These are phyloP conservation scores for Trebouxia sp. DNA, from an alignment of 139 green algal species.

Conservation along the genomic window DNA sequence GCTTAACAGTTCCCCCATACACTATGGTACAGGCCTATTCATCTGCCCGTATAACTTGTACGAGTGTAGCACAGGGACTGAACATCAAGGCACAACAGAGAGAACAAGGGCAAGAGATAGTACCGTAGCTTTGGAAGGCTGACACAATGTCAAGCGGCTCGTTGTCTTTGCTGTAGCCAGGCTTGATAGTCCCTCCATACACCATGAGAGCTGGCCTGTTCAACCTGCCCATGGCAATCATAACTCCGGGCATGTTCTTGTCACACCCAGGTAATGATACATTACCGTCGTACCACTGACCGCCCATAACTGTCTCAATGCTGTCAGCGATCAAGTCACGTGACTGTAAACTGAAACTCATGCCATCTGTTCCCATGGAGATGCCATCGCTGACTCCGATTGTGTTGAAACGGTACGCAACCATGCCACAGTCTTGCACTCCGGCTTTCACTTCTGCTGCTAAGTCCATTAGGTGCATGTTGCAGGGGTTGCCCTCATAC, in stretches of 20 bases:
- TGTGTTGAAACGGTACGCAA: slow-evolving; percentile 94
- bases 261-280: slow-evolving; percentile 92
- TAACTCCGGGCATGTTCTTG: slow-evolving; percentile 98
- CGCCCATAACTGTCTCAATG: slow-evolving; percentile 82
- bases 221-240: slow-evolving; percentile 96
- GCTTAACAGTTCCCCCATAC: slow-evolving; percentile 97
- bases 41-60: no score
- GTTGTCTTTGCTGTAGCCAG: slow-evolving; percentile 58
- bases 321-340: slow-evolving; percentile 93
- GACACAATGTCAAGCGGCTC: slow-evolving; percentile 92
- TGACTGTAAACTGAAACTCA: slow-evolving; percentile 90
- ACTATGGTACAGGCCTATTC: slow-evolving; percentile 95
- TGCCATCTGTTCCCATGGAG: slow-evolving; percentile 98
- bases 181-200: slow-evolving; percentile 98
- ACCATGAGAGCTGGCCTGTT: slow-evolving; percentile 97
- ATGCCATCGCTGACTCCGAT: slow-evolving; percentile 96
- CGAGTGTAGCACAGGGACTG: no score
- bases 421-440: slow-evolving; percentile 81
- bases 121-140: slow-evolving; percentile 96
- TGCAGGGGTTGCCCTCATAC: slow-evolving; percentile 99
- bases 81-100: background rate
- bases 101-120: background rate
- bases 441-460: slow-evolving; percentile 92
- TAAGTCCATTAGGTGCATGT: slow-evolving; percentile 98
- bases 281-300: slow-evolving; percentile 85